Evolutionary conservation across 2,329 filamentous ascomycete species (phyloP).

Genomic region (Akanthomyces dipterigenus): DNA sequence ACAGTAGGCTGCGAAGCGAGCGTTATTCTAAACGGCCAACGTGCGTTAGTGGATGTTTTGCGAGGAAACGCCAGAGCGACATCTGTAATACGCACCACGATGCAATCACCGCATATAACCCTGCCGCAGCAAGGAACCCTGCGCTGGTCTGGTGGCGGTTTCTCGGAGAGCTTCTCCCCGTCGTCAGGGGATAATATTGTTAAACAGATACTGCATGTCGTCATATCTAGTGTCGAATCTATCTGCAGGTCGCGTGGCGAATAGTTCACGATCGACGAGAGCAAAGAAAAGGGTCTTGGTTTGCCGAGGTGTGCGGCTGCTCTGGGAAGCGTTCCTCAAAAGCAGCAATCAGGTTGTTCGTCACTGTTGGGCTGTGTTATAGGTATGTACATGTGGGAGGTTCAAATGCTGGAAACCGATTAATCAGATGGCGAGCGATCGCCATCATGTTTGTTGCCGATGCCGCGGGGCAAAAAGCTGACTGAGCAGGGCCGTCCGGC

Average conservation of each 20-base stretch:
- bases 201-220: conserved; percentile 65
- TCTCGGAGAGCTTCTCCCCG: conserved; percentile 49
- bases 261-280: neutral
- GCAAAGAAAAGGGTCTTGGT: no score
- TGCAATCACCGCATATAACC: conserved; percentile 64
- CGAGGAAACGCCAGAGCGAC: no score
- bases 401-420: no score
- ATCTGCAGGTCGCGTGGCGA: neutral
- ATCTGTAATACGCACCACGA: conserved; percentile 43
- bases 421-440: neutral
- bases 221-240: conserved; percentile 20
- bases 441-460: conserved; percentile 2
- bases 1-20: conserved; percentile 59
- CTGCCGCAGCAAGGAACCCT: conserved; percentile 62
- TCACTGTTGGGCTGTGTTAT: neutral
- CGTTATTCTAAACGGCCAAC: conserved; percentile 44
- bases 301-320: neutral
- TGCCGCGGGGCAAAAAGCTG: conserved; percentile 10
- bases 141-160: conserved; percentile 52
- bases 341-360: no score
- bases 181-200: conserved; percentile 44
- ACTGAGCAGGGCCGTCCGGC: neutral
- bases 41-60: neutral
- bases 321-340: neutral
- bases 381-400: neutral